Base-by-base conservation (phyloP, 306 rosid genomes). In the Malus sylvestris region DNA sequence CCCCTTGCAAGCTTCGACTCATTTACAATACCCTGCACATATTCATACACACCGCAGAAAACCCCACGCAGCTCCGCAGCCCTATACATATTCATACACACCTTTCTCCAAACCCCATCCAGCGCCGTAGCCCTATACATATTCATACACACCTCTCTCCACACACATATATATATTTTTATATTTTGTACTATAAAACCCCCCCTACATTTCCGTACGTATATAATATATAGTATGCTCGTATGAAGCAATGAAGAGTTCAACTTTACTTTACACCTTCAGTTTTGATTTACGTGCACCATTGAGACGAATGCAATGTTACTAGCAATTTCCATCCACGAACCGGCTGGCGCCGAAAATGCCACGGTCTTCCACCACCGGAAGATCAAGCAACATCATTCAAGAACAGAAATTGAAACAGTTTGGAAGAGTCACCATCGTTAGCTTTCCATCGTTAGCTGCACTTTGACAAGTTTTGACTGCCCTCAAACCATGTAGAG, bases 231-330 rank as follows among this genome's bases (percentile, higher is more conserved):
- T 32, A 49, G 23, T 13, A 57, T 20, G n/a, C 8, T 4, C 38
- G 18, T 19, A 70, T 8, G 40, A 52, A 18, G 58, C 20, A 57
- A 1, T n/a, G 70, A 40, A 19, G 51, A 9, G 8, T 19, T 44
- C 46, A 23, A 55, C 4, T 61, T 55, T 6, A n/a, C 38, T 29
- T 15, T 2, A 20, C 14, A 29, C 15, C 42, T 63, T 27, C 8
- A 13, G 3, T 16, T 70, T 27, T 11, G 1, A n/a, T 61, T 82
- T 70, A 90, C 81, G 84, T 74, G 88, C 91, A 86, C 95, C 97
- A 91, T 8, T 86, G 85, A 63, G 86, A 63, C 1, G 46, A 32
- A n/a, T 79, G 91, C 60, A 82, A 5, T 5, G 90, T 13, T 51
- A 86, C 93, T 87, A 85, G 25, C 46, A 73, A 75, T 15, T 60